Evolutionary conservation across 768 basidiomycete genomes (phyloP), one percentile per base, ranked within the genome.

Genomic region (Cystobasidiopsis lactophilus): DNA sequence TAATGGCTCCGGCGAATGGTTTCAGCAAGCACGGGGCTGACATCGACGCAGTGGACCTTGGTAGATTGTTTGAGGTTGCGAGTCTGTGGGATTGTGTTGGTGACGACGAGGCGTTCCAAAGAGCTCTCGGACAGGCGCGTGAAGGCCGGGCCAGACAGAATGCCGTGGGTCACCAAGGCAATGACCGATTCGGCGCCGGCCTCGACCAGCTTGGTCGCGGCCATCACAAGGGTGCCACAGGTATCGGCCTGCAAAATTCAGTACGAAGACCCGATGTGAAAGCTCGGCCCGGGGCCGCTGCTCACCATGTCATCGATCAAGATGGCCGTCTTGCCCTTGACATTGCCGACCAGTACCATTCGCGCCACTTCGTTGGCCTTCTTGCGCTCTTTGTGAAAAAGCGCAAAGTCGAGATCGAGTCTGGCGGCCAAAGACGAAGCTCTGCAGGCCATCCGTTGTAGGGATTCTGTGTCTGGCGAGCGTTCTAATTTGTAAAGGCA

Each of bases 361-460:
- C 86, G 77, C 55, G 85, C 86, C 5, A 91, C 85, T 57, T 85
- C 81, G 67, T 89, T 91, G 29, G 85, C 85, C 69, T 85, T 88
- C 72, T 89, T 88, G 56, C 91, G 82, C 72, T 98, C 93, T 66
- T 96, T 89, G 77, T 98, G 93, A 73, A 96, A 96, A 51, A 98
- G 72, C 24, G 93, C 93, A 70, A 98, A 96, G 64, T 96, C 91
- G 53, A 96, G 83, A 49, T 86, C 85, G 55, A 96, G 74, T 44
- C 84, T 77, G 67, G 96, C 91, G 23, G 93, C 91, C 61, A 98
- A 84, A 19, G 89, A 89, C 30, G 91, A 93, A 29, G 89, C 93
- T 67, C 91, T 95, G 68, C 3, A 37, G 5, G 52, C 16, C 21
- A 45, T 47, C 24, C 47, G 37, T 27, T 49, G 19, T 23, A 5